Evolutionary conservation across 495 filamentous ascomycete genomes (phyloP), one percentile per base, ranked within the genome.

Genomic region (Thermochaetoides thermophila): DNA sequence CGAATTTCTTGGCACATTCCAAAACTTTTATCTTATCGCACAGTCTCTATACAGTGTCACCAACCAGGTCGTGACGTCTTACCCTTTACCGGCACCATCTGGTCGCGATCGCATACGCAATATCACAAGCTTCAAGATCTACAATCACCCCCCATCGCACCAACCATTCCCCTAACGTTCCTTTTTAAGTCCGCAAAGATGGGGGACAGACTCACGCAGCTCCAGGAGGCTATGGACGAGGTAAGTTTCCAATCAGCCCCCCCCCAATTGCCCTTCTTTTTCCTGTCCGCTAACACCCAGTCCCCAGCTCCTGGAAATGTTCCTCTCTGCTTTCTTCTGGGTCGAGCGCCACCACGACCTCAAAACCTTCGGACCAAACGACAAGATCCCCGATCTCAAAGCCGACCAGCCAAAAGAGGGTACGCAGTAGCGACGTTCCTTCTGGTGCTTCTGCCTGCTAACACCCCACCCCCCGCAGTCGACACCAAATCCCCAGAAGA

Each of bases 191-290:
- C 17, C 7, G 22, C 23, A 46, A 60, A 29, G 34, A 95, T 94
- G 87, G 80, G 79, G 0, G 89, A 97, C 56, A 71, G 78, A 27
- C 71, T 97, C 24, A 94, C 89, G 3, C 86, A 95, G 52, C 69
- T 97, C 25, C 89, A 97, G 63, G 85, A 92, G 53, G 81, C 83
- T 52, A 77, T 92, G 35, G 87, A 96, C 52, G 76, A 92, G 63
- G 84, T 87, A 21, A 3, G 61, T 27, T 39, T 39, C 11, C 23
- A 34, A 36, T 20, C 0, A 7, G 3, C 36, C 31, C 21, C 29
- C 13, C 28, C 14, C 5, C 14, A 12, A 3, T 8, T 12, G 20
- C 8, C 15, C 8, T 15, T 4, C 13, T 7, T 7, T 12, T 7
- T 16, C 18, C 17, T 1, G 16, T 17, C 12, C 17, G 14, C 39